These are phyloP conservation scores for Nitzschia putrida DNA, from an alignment of 108 stramenopile species.

Conservation along the genomic window DNA sequence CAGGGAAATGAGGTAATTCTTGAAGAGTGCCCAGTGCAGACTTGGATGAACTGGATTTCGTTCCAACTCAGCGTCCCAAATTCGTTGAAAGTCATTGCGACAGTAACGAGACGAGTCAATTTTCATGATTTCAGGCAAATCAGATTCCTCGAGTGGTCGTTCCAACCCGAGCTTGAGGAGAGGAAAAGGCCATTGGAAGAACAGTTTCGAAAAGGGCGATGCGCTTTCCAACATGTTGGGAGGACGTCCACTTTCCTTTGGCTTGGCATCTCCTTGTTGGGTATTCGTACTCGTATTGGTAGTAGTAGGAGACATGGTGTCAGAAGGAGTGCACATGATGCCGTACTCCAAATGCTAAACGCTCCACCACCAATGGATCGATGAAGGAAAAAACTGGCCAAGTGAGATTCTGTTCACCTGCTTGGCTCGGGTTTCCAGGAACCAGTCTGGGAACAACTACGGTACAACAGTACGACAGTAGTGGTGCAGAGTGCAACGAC, in stretches of 20 bases:
- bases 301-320: too few species aligned
- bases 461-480: too few species aligned
- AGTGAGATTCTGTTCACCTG: too few species aligned
- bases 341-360: too few species aligned
- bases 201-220: constrained; percentile 42
- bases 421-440: too few species aligned
- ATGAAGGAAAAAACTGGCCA: too few species aligned
- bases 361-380: too few species aligned
- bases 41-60: constrained; percentile 41
- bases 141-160: constrained; percentile 46
- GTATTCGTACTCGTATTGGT: too few species aligned
- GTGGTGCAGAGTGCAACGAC: too few species aligned
- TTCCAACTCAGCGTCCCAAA: constrained; percentile 48
- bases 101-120: constrained; percentile 34
- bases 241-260: constrained; percentile 9
- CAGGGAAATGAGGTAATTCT: constrained; percentile 55
- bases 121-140: constrained; percentile 47
- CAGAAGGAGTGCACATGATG: too few species aligned
- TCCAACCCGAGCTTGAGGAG: constrained; percentile 55
- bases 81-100: constrained; percentile 30
- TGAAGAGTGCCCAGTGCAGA: constrained; percentile 52
- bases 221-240: constrained; percentile 46
- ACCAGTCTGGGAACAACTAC: too few species aligned
- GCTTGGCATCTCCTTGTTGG: neutral
- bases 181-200: constrained; percentile 60